These are phyloP conservation scores for Hypoxylon lenormandii DNA, from an alignment of 495 filamentous ascomycete genomes.

Conservation along the genomic window DNA sequence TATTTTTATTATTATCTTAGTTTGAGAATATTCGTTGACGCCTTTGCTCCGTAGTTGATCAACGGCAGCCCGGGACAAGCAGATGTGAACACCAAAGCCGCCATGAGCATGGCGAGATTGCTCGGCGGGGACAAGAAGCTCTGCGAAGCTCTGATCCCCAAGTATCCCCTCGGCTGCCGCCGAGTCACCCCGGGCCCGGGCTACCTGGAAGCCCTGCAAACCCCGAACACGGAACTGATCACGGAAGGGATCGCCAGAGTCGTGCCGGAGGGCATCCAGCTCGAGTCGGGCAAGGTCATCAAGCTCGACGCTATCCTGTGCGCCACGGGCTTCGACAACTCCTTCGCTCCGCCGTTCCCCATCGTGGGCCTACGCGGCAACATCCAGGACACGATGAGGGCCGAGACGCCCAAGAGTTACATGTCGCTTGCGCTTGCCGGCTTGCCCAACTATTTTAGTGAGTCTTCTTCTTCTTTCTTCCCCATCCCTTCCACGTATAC, in stretches of 20 bases:
- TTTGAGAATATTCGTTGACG: conserved; percentile 27
- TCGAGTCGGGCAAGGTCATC: conserved; percentile 66
- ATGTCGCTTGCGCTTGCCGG: conserved; percentile 60
- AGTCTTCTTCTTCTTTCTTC: conserved; percentile 21
- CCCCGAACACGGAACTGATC: conserved; percentile 71
- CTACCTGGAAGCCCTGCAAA: conserved; percentile 72
- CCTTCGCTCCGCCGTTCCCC: conserved; percentile 71
- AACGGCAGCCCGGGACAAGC: conserved; percentile 51
- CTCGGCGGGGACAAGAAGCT: conserved; percentile 49
- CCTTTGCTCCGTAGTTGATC: conserved; percentile 48
- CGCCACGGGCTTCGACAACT: conserved; percentile 75
- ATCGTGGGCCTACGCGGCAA: conserved; percentile 67
- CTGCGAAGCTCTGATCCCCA: conserved; percentile 69
- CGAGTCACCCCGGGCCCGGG: conserved; percentile 76
- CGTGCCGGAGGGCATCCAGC: conserved; percentile 69
- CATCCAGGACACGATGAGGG: conserved; percentile 57
- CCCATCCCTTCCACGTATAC: not conserved
- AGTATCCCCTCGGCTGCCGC: conserved; percentile 73
- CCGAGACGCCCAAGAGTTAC: conserved; percentile 56
- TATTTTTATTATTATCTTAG: too few relatives aligned
- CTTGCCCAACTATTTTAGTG: conserved; percentile 65
- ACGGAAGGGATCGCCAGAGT: conserved; percentile 68
- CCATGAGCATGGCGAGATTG: conserved; percentile 47
- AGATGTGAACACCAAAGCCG: conserved; percentile 42
- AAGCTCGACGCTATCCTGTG: conserved; percentile 75